Evolutionary conservation across 352 stramenopile genomes (phyloP).

Genomic region (Phytophthora colocasiae): DNA sequence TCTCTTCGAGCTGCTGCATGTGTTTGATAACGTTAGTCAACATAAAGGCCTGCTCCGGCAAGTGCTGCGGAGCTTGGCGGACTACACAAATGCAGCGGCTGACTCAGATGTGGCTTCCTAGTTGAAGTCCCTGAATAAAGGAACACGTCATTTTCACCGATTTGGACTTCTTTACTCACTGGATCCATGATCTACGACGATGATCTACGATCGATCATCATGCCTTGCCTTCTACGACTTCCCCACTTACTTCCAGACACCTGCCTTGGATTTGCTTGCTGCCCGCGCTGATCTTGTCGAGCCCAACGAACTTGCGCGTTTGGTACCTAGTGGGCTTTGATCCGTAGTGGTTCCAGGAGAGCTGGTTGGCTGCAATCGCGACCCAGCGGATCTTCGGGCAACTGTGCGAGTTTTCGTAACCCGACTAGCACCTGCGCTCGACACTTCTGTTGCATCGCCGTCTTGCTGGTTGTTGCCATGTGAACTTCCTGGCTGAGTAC

Average conservation of each 20-base stretch:
- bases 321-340: constrained; percentile 32
- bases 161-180: constrained; percentile 22
- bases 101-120: constrained; percentile 13
- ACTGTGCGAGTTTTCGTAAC: constrained; percentile 26
- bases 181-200: constrained; percentile 8
- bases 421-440: constrained; percentile 19
- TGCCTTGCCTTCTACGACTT: constrained; percentile 5
- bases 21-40: constrained; percentile 77
- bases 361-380: constrained; percentile 28
- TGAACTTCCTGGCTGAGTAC: constrained; percentile 19
- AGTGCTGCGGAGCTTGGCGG: constrained; percentile 69
- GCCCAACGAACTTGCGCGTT: constrained; percentile 28
- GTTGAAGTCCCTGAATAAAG: constrained; percentile 7
- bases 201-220: constrained; percentile 46
- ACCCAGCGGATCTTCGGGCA: constrained; percentile 15
- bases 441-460: constrained; percentile 25
- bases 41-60: constrained; percentile 66
- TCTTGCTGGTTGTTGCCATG: constrained; percentile 43
- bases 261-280: constrained; percentile 23
- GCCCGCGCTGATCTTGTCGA: constrained; percentile 23
- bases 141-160: constrained; percentile 1
- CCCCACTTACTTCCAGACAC: constrained; percentile 40
- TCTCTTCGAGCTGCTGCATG: constrained; percentile 81
- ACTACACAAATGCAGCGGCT: constrained; percentile 37
- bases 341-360: constrained; percentile 15